These are phyloP conservation scores for Westerdykella sp. DNA, from an alignment of 2,329 filamentous ascomycete genomes.

Conservation along the genomic window DNA sequence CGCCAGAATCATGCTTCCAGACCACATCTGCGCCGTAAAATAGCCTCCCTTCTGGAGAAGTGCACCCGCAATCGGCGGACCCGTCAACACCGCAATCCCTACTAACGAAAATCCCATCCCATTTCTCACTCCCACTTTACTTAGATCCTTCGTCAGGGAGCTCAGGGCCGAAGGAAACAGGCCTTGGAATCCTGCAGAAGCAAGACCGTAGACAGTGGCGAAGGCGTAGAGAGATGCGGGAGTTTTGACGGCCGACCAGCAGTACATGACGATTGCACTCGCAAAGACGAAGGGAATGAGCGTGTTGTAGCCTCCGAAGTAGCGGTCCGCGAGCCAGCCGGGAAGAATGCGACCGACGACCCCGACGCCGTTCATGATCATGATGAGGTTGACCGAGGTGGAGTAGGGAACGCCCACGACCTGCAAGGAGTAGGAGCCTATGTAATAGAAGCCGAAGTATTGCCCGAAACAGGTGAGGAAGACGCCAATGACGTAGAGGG, in stretches of 20 bases:
- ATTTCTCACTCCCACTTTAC: conserved; percentile 42
- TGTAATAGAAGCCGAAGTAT: conserved; percentile 45
- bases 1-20: conserved; percentile 23
- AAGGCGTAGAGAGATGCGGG: conserved; percentile 39
- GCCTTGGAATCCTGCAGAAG: conserved; percentile 41
- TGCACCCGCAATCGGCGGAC: conserved; percentile 44
- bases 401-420: conserved; percentile 44
- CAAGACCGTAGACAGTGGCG: conserved; percentile 42
- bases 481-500: conserved; percentile 30
- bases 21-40: conserved; percentile 42
- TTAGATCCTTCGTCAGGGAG: conserved; percentile 43
- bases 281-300: conserved; percentile 47
- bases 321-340: conserved; percentile 49
- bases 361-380: conserved; percentile 54
- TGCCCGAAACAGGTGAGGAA: conserved; percentile 32
- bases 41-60: conserved; percentile 40
- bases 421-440: conserved; percentile 37
- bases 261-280: conserved; percentile 47
- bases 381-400: conserved; percentile 49
- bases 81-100: conserved; percentile 41
- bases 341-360: conserved; percentile 51
- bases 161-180: conserved; percentile 42
- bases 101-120: conserved; percentile 46
- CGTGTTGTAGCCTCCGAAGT: conserved; percentile 51
- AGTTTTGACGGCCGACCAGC: conserved; percentile 50